Base-by-base conservation (phyloP, 176 grass and related monocot genomes). In the Oropetium thomaeum region DNA sequence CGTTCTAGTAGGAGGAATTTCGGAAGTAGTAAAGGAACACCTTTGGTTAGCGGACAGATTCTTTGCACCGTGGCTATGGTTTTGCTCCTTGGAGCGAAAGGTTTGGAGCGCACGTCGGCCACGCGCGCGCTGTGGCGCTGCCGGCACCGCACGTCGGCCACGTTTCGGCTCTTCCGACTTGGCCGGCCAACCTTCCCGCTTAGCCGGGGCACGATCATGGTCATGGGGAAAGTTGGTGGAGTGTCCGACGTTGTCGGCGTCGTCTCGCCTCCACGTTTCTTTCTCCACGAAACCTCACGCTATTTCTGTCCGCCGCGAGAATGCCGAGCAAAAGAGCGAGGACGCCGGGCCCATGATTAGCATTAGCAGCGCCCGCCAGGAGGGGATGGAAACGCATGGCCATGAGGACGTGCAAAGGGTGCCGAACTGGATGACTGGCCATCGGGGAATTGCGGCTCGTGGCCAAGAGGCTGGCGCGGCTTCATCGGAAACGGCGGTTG, bases 251-350 rank as follows among this genome's bases (percentile, higher is more conserved):
- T 30, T 33, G 37, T 31, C 54, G 84, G 35, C 72, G 22, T 4
- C 13, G 10, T 15, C 78, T 47, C 22, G 58, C 84, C 0, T 71
- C 49, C 79, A 82, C 79, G 79, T 80, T 86, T 75, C 63, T 75
- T 68, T 52, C 20, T 8, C 41, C 77, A 28, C 14, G 11, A 20
- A 63, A 23, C 77, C 62, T 70, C 78, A 64, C 58, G 84, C 71
- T 64, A 76, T 77, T 81, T 81, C 12, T 20, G 71, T 65, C 65
- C 26, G 34, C 76, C 20, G 43, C 53, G 27, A 74, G 45, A 74
- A 40, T 47, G 59, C 26, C 2, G 28, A 8, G 58, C 25, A n/a
- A 17, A 58, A 33, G 31, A 29, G 53, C 23, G 19, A 5, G 54
- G 26, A 13, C 12, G 55, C 57, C 7, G 17, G 17, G 52, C 22